Evolutionary conservation across 495 filamentous ascomycete species (phyloP).

Genomic region (Astrocystis sublimbata): DNA sequence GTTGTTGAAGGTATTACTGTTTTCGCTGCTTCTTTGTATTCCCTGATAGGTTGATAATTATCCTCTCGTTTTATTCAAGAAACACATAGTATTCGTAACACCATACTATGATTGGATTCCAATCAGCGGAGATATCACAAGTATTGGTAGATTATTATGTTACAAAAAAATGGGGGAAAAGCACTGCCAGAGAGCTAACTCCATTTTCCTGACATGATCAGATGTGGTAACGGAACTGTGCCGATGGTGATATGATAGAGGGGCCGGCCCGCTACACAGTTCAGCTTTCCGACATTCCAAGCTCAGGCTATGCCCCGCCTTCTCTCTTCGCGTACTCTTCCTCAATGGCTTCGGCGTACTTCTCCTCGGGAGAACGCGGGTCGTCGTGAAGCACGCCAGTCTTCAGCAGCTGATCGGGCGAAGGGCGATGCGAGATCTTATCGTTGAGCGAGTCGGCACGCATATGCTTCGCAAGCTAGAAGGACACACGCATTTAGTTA

Average conservation of each 20-base stretch:
- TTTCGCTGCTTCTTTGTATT: no score
- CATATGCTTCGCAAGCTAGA: slow-evolving; percentile 78
- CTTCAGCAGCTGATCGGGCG: slow-evolving; percentile 71
- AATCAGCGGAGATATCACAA: no score
- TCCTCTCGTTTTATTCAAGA: no score
- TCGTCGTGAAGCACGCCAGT: slow-evolving; percentile 74
- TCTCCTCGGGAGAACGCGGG: slow-evolving; percentile 52
- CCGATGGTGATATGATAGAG: not conserved
- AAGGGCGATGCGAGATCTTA: slow-evolving; percentile 72
- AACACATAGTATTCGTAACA: no score
- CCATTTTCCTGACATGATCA: not conserved
- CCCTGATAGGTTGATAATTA: no score
- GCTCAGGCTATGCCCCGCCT: slow-evolving; percentile 43
- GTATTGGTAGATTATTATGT: no score
- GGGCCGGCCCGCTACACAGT: not conserved
- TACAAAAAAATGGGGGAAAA: no score
- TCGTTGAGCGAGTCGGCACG: slow-evolving; percentile 79
- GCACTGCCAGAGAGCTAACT: not conserved
- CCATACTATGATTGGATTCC: no score
- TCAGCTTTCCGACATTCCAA: not conserved
- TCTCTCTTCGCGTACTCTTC: slow-evolving; percentile 54
- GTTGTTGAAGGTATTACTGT: no score
- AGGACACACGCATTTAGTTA: not conserved
- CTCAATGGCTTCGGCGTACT: slow-evolving; percentile 51
- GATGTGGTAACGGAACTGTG: not conserved